phyloP scores from a whole-genome alignment of 139 green algal species.

The Chlamydomonas sp. region DNA sequence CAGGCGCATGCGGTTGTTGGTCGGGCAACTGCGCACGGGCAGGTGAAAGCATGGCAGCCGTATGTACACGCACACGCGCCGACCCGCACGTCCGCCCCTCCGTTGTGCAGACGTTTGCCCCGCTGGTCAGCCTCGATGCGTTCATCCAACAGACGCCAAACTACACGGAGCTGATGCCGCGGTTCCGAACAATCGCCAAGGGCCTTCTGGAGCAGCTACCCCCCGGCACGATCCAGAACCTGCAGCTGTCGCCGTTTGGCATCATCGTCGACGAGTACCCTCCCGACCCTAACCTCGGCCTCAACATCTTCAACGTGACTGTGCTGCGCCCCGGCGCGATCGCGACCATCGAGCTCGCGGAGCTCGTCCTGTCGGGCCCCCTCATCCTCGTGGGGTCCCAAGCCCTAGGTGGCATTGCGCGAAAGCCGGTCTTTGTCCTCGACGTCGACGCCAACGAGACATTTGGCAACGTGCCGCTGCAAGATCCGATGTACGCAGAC shows the following conservation, averaged over 20 bases:
- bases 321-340: constrained; percentile 1
- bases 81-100: no score
- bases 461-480: no score
- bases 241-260: constrained; percentile 1
- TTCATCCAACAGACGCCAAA: constrained; percentile 11
- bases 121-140: background rate
- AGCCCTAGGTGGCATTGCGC: background rate
- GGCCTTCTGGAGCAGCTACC: constrained; percentile 2
- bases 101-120: background rate
- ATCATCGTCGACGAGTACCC: background rate
- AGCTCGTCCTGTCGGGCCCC: constrained; percentile 4
- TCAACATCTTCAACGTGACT: background rate
- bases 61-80: no score
- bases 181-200: background rate
- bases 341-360: background rate
- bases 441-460: constrained; percentile 4
- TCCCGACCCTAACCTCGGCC: background rate
- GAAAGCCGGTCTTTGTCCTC: background rate
- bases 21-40: background rate
- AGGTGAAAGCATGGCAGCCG: background rate
- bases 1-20: no score
- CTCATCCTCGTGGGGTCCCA: background rate
- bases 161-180: background rate
- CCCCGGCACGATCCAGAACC: background rate
- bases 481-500: no score